Evolutionary conservation across 768 basidiomycete species (phyloP), one percentile per base, ranked within the genome.

Genomic region (Mrakia gelida): DNA sequence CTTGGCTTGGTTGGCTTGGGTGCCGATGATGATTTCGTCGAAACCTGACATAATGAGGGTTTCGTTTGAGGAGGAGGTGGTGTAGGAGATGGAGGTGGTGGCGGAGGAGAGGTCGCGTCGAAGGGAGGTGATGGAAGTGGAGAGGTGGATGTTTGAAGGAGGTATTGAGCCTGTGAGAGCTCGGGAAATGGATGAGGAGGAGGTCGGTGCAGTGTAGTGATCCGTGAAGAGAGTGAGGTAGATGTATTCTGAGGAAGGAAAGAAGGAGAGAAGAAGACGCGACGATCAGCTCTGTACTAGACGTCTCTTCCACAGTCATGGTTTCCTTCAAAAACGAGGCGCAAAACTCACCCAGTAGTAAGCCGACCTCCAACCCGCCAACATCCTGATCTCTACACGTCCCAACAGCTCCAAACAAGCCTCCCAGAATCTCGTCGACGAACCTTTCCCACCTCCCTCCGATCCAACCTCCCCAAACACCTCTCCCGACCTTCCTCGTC

Each of bases 361-460:
- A 88, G 72, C 89, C 88, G 0, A 88, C 87, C 1, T 91, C 91
- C 81, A 92, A 88, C 0, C 85, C 83, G 71, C 87, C 83, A 0
- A 92, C 85, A 77, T 88, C 88, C 15, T 87, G 85, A 61, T 86
- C 86, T 0, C 89, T 86, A 5, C 90, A 88, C 0, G 92, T 92
- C 77, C 91, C 91, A 5, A 92, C 89, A 0, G 90, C 91, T 30
- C 91, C 91, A 81, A 92, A 91, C 54, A 92, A 82, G 0, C 91
- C 91, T 0, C 90, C 81, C 63, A 92, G 82, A 0, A 92, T 85
- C 30, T 86, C 85, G 7, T 86, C 83, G 18, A 88, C 85, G 82
- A 92, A 92, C 16, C 84, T 83, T 21, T 79, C 80, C 89, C 90
- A 91, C 0, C 85, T 82, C 74, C 89, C 81, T 8, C 88, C 88